Percentiles rank a stretch among this genome's conserved stretches.
phyloP scores from a whole-genome alignment of 148 eudicot species.

The Spergularia bocconei region DNA sequence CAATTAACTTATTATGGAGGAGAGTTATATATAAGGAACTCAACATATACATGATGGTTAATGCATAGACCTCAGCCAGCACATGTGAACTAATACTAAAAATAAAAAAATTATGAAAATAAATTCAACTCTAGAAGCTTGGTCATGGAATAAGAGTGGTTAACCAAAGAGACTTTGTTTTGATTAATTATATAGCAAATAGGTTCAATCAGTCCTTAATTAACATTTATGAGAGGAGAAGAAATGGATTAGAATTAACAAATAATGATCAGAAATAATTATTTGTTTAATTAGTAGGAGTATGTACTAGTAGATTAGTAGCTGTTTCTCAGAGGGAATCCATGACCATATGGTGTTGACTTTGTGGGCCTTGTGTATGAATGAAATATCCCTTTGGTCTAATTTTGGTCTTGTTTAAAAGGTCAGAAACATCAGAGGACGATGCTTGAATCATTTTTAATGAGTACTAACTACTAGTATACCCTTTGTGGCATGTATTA shows the following conservation, averaged over 20 bases:
- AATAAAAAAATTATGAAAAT: background rate
- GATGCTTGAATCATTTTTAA: background rate
- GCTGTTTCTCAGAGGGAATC: slow-evolving; percentile 14
- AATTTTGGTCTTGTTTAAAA: background rate
- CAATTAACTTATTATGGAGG: slow-evolving; percentile 9
- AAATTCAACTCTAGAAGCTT: slow-evolving; percentile 23
- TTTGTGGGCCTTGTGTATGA: slow-evolving; percentile 22
- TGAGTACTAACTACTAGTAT: background rate
- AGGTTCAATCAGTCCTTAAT: slow-evolving; percentile 20
- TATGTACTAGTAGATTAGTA: slow-evolving; percentile 5
- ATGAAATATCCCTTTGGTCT: slow-evolving; percentile 21
- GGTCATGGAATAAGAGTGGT: slow-evolving; percentile 35
- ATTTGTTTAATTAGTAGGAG: background rate
- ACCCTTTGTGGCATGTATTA: background rate
- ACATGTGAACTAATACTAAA: slow-evolving; percentile 6
- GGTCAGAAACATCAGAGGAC: slow-evolving; percentile 21
- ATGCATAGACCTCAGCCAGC: slow-evolving; percentile 11
- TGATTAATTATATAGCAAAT: slow-evolving; percentile 7
- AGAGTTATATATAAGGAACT: slow-evolving; percentile 14
- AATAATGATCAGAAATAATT: slow-evolving; percentile 6
- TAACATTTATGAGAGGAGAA: slow-evolving; percentile 17
- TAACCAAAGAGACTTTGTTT: slow-evolving; percentile 24
- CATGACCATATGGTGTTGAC: slow-evolving; percentile 34
- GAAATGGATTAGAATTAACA: slow-evolving; percentile 17
- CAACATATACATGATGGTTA: slow-evolving; percentile 21